These are phyloP conservation scores for Stromatinia cepivora DNA, from an alignment of 2,329 filamentous ascomycete genomes.

Conservation along the genomic window DNA sequence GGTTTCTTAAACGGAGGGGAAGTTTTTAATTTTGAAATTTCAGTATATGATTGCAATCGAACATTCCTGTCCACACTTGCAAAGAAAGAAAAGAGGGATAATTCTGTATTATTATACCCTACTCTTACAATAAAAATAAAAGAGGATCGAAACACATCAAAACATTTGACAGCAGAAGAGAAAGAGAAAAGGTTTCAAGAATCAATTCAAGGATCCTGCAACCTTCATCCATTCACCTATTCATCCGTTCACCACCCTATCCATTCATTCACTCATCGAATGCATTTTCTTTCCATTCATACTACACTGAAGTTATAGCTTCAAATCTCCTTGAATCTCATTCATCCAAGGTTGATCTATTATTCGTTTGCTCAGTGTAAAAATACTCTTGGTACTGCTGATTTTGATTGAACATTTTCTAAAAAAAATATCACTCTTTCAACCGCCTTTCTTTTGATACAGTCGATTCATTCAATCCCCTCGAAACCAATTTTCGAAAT, in stretches of 20 bases:
- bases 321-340: background rate
- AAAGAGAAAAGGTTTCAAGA: background rate
- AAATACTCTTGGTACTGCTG: background rate
- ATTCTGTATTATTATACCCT: background rate
- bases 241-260: background rate
- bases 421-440: background rate
- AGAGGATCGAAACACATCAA: background rate
- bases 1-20: background rate
- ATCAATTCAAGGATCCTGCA: background rate
- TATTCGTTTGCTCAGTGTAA: background rate
- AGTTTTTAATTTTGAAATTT: background rate
- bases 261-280: background rate
- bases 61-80: background rate
- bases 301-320: background rate
- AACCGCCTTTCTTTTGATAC: background rate
- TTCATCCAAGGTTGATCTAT: background rate
- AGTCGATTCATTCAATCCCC: too few relatives aligned
- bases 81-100: background rate
- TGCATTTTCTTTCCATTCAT: background rate
- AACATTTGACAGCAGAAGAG: background rate
- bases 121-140: background rate
- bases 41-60: background rate
- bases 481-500: background rate
- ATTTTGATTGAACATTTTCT: background rate
- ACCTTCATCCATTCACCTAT: background rate